These are phyloP conservation scores for Sporothrix pallida DNA, from an alignment of 2,329 filamentous ascomycete genomes.

Conservation along the genomic window DNA sequence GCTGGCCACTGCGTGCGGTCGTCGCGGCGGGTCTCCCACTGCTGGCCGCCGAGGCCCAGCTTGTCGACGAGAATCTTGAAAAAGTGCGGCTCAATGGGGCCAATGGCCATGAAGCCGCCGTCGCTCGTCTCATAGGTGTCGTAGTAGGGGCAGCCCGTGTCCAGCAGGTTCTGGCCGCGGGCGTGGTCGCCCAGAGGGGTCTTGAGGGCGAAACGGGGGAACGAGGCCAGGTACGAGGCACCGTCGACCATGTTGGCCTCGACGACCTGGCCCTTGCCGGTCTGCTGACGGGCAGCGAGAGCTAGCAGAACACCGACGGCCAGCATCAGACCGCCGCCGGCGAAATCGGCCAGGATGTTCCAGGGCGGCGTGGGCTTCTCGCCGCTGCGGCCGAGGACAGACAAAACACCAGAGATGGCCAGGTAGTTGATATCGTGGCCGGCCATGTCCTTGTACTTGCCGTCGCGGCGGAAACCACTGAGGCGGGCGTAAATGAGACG, in stretches of 20 bases:
- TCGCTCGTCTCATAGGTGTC: slow-evolving; percentile 86
- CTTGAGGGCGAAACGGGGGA: slow-evolving; percentile 72
- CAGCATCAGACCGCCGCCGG: slow-evolving; percentile 81
- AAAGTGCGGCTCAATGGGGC: slow-evolving; percentile 87
- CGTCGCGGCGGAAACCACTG: slow-evolving; percentile 88
- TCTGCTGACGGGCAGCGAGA: slow-evolving; percentile 67
- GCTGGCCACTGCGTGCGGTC: slow-evolving; percentile 71
- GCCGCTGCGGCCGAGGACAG: slow-evolving; percentile 72
- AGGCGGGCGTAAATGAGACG: slow-evolving; percentile 81
- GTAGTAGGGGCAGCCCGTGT: slow-evolving; percentile 87
- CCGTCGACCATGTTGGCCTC: slow-evolving; percentile 98
- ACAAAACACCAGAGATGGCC: slow-evolving; percentile 80
- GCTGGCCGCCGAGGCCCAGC: slow-evolving; percentile 59
- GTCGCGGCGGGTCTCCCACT: slow-evolving; percentile 58
- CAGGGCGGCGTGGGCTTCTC: slow-evolving; percentile 77
- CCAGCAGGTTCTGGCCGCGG: slow-evolving; percentile 78
- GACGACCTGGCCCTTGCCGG: slow-evolving; percentile 81
- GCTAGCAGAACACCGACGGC: slow-evolving; percentile 85
- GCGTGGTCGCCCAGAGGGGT: slow-evolving; percentile 65
- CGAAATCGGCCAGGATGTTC: slow-evolving; percentile 90
- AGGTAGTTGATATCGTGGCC: slow-evolving; percentile 98
- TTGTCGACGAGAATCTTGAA: slow-evolving; percentile 71
- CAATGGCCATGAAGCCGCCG: slow-evolving; percentile 81
- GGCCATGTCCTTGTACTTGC: slow-evolving; percentile 84
- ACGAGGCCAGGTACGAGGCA: slow-evolving; percentile 75